Percentiles rank a stretch among this genome's conserved stretches.
phyloP scores from a whole-genome alignment of 805 yeast genomes.

The Metschnikowia amazonensis region DNA sequence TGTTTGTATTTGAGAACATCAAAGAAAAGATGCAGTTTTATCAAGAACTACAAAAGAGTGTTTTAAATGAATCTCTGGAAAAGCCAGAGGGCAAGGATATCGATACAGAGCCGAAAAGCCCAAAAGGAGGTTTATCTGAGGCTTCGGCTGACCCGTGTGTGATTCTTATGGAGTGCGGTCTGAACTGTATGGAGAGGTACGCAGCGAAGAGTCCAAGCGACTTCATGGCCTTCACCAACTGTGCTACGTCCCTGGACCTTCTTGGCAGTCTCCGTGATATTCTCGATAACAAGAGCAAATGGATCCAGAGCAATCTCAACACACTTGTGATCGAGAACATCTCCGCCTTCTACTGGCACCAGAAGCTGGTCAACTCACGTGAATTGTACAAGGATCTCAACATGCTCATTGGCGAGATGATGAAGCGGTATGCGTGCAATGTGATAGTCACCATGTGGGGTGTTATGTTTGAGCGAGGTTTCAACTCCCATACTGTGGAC shows the following conservation, averaged over 20 bases:
- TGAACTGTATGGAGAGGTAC: not conserved
- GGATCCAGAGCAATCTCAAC: conserved; percentile 11
- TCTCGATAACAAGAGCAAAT: not conserved
- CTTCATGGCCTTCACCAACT: not conserved
- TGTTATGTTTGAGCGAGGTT: conserved; percentile 29
- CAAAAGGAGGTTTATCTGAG: not conserved
- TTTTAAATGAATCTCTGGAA: not conserved
- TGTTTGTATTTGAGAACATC: conserved; percentile 12
- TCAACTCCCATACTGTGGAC: conserved; percentile 9
- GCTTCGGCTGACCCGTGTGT: not conserved
- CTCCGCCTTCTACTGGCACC: conserved; percentile 35
- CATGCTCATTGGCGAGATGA: conserved; percentile 12
- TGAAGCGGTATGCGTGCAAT: conserved; percentile 24
- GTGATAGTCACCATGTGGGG: conserved; percentile 30
- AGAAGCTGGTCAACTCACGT: conserved; percentile 11
- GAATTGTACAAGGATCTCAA: conserved; percentile 16
- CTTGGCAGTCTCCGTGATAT: conserved; percentile 4
- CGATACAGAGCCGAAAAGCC: not conserved
- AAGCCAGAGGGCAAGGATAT: not conserved
- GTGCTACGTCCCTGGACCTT: conserved; percentile 7
- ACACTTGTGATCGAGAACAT: conserved; percentile 29
- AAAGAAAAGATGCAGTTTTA: conserved; percentile 12
- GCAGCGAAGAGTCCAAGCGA: not conserved
- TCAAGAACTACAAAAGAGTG: conserved; percentile 3
- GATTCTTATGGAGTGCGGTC: conserved; percentile 11